A percentile compares a stretch with the other conserved stretches of the same genome.
Conservation (phyloP, 2,329 filamentous ascomycete species). For the Didymella lethalis region DNA sequence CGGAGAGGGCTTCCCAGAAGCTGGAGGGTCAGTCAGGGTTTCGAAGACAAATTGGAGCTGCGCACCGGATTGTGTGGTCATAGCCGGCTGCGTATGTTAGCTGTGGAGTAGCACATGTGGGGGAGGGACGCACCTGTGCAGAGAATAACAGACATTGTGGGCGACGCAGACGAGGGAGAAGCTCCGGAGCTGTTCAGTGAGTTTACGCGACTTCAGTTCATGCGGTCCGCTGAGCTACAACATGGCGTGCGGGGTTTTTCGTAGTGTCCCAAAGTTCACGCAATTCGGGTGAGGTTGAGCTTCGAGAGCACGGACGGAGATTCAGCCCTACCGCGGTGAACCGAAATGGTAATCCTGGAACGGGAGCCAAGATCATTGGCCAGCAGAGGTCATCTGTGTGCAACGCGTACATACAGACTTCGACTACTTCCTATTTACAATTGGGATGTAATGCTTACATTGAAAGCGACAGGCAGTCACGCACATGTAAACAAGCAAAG, state of each 20-base stretch:
- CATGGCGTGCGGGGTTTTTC: constrained; percentile 6
- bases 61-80: constrained; percentile 77
- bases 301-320: constrained; percentile 12
- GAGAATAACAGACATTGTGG: constrained; percentile 69
- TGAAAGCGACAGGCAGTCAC: not conserved
- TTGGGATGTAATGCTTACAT: too few relatives aligned
- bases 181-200: not conserved
- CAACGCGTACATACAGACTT: too few relatives aligned
- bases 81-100: constrained; percentile 67
- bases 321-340: constrained; percentile 29
- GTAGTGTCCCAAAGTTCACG: not conserved
- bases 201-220: constrained; percentile 13
- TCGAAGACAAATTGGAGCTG: constrained; percentile 4
- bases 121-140: constrained; percentile 65
- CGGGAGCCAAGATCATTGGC: too few relatives aligned
- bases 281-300: constrained; percentile 16
- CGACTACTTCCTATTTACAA: too few relatives aligned
- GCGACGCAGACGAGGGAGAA: not conserved
- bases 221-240: constrained; percentile 2
- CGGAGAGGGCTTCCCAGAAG: constrained; percentile 98
- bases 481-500: not conserved
- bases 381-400: too few relatives aligned
- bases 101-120: constrained; percentile 21
- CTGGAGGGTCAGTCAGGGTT: constrained; percentile 55
- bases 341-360: constrained; percentile 4